Base-by-base conservation (phyloP, 2,329 filamentous ascomycete species). In the Fusarium sp. region DNA sequence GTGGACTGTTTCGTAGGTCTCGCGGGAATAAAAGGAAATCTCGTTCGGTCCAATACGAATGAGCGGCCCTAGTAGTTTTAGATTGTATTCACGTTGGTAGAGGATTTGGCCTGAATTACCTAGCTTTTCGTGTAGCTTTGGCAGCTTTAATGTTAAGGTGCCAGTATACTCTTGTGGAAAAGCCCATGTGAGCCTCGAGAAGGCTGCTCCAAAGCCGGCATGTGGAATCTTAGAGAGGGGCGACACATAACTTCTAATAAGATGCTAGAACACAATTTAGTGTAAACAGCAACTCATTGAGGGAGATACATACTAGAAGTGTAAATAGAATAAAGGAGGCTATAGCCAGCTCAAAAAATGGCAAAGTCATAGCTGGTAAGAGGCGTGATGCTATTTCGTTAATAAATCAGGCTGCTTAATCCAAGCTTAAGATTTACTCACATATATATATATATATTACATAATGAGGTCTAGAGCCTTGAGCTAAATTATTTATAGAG, bases 11-110 rank as follows among this genome's bases (percentile, higher is more conserved):
- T 74, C 68, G 17, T 75, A 74, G 11, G 69, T 51, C 1, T 74
- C 72, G 17, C 69, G 53, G 1, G 71, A 75, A 19, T 73, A 75
- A 32, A 73, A 75, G 0, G 72, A 74, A 2, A 75, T 50, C 30
- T 75, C 71, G 15, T 65, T 68, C 4, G 72, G 65, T 7, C 67
- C 60, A 42, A 74, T 72, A 14, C 62, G 67, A 9, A 74, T 48
- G 0, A 74, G 45, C 1, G 70, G 68, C 0, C 72, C 70, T 73
- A 12, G 19, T 6, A 47, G 14, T 12, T 8, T 47, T 23, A 47
- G 44, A 23, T 20, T 17, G 3, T 36, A n/a, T 9, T 10, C 14
- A 4, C 14, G 30, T 11, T 21, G 17, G 30, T 6, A 3, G n/a
- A 17, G 15, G 28, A 15, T 21, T 15, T 15, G 12, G 19, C 7